Base-by-base conservation (phyloP, 805 yeast species). In the Zygotorulaspora danielsina region DNA sequence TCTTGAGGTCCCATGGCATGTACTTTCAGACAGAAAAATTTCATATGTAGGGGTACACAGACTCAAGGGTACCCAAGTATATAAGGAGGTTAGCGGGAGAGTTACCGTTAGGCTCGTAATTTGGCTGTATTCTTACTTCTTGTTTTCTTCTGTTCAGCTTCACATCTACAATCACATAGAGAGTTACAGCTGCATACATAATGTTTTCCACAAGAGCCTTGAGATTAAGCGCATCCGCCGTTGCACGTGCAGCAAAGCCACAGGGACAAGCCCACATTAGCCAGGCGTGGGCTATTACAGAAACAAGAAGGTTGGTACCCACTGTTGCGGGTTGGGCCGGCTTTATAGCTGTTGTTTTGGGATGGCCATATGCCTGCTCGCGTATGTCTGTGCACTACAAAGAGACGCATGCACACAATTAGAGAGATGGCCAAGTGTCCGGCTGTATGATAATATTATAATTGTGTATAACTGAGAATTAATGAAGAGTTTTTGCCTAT, bases 321-420 rank as follows among this genome's bases (percentile, higher is more conserved):
- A 45, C 51, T 12, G 34, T 55, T 3, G 11, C 34, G 11, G 43
- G 41, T 6, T 58, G 59, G 54, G 39, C 46, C 13, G 38, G 46
- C 6, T 31, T 43, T 13, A 35, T 57, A 35, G 26, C 44, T 11
- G 38, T 32, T 6, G 33, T 50, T 29, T 22, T 61, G 18, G 52
- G 55, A 13, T 61, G 65, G 64, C 61, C 61, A 36, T 47, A 39
- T 18, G 42, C 50, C 17, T 36, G 50, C 12, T 39, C 35, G 18
- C 25, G 29, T 5, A 33, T 41, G 3, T 25, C 36, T 20, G 13
- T 34, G 22, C 46, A 32, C 26, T 37, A 38, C 32, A 22, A 13
- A 35, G 37, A 16, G 22, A 21, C 17, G 10, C 7, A 7, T 10
- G 7, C 24, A 21, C 24, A 21, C 10, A 7, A 21, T 32, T 12